Conservation (phyloP, 1,139 yeast genomes). For the Pneumocystis oryctolagi region DNA sequence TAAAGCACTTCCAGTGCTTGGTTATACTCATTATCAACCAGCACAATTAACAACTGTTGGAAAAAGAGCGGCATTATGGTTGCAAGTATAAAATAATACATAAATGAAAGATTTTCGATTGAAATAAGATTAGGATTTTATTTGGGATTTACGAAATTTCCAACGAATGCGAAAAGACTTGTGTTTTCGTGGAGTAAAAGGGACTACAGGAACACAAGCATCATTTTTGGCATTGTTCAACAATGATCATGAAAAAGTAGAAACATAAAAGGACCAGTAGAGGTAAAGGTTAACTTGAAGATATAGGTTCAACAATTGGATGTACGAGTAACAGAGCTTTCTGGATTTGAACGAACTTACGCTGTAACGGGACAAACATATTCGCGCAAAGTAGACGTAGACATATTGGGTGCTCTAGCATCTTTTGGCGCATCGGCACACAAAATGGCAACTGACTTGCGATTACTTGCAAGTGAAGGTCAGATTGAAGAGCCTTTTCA, state of each 20-base stretch:
- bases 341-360: slow-evolving; percentile 87
- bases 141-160: slow-evolving; percentile 95
- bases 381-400: slow-evolving; percentile 94
- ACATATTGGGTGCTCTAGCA: slow-evolving; percentile 79
- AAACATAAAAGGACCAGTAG: not conserved
- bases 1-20: slow-evolving; percentile 92
- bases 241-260: slow-evolving; percentile 75
- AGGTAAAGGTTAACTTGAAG: slow-evolving; percentile 28
- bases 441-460: slow-evolving; percentile 92
- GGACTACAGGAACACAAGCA: slow-evolving; percentile 98
- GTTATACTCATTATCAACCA: slow-evolving; percentile 99
- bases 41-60: slow-evolving; percentile 98
- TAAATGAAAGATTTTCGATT: not conserved
- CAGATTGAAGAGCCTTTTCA: slow-evolving; percentile 98
- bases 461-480: slow-evolving; percentile 89
- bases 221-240: slow-evolving; percentile 89
- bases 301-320: slow-evolving; percentile 50
- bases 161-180: slow-evolving; percentile 91
- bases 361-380: slow-evolving; percentile 98
- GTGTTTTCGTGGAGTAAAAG: slow-evolving; percentile 96
- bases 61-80: slow-evolving; percentile 93
- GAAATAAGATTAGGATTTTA: slow-evolving; percentile 39
- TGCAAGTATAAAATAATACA: slow-evolving; percentile 33
- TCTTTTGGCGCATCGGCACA: slow-evolving; percentile 95
- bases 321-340: slow-evolving; percentile 76